phyloP scores from a whole-genome alignment of 2,329 filamentous ascomycete genomes.

The Arachnomyces sp. region DNA sequence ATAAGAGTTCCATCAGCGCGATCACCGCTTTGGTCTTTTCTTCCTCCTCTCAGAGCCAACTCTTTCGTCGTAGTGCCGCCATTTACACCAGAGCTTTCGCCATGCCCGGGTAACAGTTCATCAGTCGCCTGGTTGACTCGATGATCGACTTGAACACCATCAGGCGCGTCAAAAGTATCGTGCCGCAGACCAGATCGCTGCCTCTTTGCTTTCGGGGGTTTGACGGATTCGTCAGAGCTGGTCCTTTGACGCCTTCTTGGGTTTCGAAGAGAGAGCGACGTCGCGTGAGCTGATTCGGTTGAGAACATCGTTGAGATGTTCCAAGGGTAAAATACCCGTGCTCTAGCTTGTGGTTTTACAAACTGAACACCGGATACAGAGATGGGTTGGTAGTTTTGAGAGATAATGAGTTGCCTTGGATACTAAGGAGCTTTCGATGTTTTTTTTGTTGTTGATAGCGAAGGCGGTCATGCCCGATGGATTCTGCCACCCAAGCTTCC shows the following conservation, averaged over 20 bases:
- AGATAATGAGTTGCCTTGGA: too few relatives aligned
- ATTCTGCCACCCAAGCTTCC: too few relatives aligned
- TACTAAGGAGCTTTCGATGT: too few relatives aligned
- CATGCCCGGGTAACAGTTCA: slow-evolving; percentile 4
- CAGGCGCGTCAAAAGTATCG: slow-evolving; percentile 23
- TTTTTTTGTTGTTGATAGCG: too few relatives aligned
- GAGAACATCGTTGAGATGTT: slow-evolving; percentile 28
- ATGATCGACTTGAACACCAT: slow-evolving; percentile 7
- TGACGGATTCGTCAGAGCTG: slow-evolving; percentile 38
- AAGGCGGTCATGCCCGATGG: too few relatives aligned
- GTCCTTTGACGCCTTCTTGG: slow-evolving; percentile 34
- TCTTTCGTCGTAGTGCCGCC: slow-evolving; percentile 17
- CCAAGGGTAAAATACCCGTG: too few relatives aligned
- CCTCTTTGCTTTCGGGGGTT: slow-evolving; percentile 39
- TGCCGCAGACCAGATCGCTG: slow-evolving; percentile 37
- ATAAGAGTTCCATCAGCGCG: slow-evolving; percentile 27
- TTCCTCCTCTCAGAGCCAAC: slow-evolving; percentile 31
- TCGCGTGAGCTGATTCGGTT: slow-evolving; percentile 21
- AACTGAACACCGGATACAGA: too few relatives aligned
- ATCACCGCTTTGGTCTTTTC: slow-evolving; percentile 27
- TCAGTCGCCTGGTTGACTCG: slow-evolving; percentile 11
- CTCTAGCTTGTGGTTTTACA: too few relatives aligned
- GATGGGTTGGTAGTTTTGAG: too few relatives aligned
- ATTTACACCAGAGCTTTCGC: too few relatives aligned
- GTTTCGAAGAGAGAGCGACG: slow-evolving; percentile 21